These are phyloP conservation scores for Raphanus hybrid DNA, from an alignment of 441 rosid genomes.

Conservation along the genomic window DNA sequence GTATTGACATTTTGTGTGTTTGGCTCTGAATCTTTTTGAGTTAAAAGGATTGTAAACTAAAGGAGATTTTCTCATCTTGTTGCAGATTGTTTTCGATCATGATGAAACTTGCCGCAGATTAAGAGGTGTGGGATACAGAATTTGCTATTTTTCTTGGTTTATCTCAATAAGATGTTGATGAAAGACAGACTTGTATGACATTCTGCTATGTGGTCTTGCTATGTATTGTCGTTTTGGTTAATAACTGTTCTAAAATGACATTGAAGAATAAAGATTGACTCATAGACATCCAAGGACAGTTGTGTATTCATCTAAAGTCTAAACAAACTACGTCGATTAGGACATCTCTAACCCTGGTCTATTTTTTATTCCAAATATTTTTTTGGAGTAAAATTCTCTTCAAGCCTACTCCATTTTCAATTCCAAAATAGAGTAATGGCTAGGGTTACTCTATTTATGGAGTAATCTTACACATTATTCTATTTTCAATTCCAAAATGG, in stretches of 20 bases:
- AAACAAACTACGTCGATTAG: not conserved
- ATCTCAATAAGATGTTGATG: constrained; percentile 31
- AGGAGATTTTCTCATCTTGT: not conserved
- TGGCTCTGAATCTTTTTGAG: constrained; percentile 6
- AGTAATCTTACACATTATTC: too few species aligned
- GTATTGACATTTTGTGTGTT: not conserved
- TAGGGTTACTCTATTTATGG: too few species aligned
- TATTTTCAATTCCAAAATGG: too few species aligned
- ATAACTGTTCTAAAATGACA: constrained; percentile 10
- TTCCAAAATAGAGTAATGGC: too few species aligned
- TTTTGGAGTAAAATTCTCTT: too few species aligned
- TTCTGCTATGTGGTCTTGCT: not conserved
- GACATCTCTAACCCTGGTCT: too few species aligned
- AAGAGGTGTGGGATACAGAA: constrained; percentile 5
- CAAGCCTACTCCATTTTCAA: too few species aligned
- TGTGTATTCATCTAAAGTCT: not conserved
- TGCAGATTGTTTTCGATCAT: constrained; percentile 29
- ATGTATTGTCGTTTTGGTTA: constrained; percentile 17
- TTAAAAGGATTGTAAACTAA: constrained; percentile 8
- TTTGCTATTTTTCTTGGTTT: constrained; percentile 1
- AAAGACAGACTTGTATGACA: constrained; percentile 20
- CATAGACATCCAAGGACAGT: not conserved
- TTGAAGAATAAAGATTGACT: not conserved
- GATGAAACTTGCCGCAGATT: constrained; percentile 1
- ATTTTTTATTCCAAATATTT: too few species aligned